Evolutionary conservation across 345 rosid species (phyloP).

Genomic region (Lepidium didymum): DNA sequence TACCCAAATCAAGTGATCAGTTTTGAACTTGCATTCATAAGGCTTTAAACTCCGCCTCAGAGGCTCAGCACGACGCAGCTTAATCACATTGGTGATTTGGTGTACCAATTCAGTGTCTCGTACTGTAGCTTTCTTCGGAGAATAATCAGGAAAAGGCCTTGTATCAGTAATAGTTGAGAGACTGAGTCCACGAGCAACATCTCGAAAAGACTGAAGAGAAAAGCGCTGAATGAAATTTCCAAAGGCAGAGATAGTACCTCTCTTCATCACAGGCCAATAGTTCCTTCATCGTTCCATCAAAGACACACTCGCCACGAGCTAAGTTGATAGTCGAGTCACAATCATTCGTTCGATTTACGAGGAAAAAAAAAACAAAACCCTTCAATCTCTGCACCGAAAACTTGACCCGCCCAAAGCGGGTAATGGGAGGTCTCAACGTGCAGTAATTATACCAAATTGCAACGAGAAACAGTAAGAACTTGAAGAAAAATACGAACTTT

Average conservation of each 20-base stretch:
- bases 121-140: conserved; percentile 68
- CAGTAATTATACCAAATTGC: background rate
- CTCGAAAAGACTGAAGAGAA: conserved; percentile 15
- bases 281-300: conserved; percentile 11
- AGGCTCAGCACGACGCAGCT: conserved; percentile 59
- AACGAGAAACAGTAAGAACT: background rate
- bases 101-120: conserved; percentile 65
- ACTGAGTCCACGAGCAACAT: conserved; percentile 21
- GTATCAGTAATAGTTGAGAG: conserved; percentile 28
- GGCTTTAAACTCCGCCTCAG: conserved; percentile 52
- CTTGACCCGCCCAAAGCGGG: conserved; percentile 7
- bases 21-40: conserved; percentile 60
- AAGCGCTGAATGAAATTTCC: conserved; percentile 27
- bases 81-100: conserved; percentile 64
- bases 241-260: conserved; percentile 29
- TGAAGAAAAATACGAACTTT: background rate
- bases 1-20: conserved; percentile 88
- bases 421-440: background rate
- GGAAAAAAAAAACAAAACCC: conserved; percentile 3
- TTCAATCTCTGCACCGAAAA: background rate
- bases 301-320: background rate
- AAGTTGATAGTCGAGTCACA: background rate
- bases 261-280: conserved; percentile 39
- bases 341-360: background rate
- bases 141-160: conserved; percentile 88